Conservation (phyloP, 768 basidiomycete species). For the Phylloporus arenicola region DNA sequence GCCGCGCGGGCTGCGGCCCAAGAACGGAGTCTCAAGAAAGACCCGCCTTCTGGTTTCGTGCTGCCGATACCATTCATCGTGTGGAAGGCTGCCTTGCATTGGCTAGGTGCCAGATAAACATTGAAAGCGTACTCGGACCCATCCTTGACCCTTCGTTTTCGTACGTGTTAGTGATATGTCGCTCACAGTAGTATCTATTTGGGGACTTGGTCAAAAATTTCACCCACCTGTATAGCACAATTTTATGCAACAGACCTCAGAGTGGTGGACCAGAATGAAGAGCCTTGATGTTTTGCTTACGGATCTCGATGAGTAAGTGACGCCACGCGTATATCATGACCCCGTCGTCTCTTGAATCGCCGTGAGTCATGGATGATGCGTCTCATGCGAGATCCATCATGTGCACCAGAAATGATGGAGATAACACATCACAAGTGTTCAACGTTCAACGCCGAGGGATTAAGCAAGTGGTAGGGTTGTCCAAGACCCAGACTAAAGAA, state of each 20-base stretch:
- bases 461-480: neutral
- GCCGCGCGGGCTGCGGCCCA: constrained; percentile 18
- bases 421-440: neutral
- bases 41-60: constrained; percentile 25
- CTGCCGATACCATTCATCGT: constrained; percentile 32
- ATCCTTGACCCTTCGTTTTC: constrained; percentile 1
- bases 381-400: neutral
- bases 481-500: neutral
- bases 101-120: constrained; percentile 26
- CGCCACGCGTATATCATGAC: neutral
- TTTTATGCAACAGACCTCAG: neutral
- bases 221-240: constrained; percentile 4
- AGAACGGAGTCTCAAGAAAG: constrained; percentile 25
- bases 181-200: constrained; percentile 16
- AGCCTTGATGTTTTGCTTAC: neutral
- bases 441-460: neutral
- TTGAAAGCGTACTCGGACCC: neutral
- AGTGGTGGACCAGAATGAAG: neutral
- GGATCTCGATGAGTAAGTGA: neutral
- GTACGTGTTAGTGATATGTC: neutral
- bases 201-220: neutral
- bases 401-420: neutral
- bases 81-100: constrained; percentile 31
- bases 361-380: neutral
- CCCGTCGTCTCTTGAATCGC: neutral